phyloP scores from a whole-genome alignment of 306 rosid genomes.

The Canavalia ensiformis region DNA sequence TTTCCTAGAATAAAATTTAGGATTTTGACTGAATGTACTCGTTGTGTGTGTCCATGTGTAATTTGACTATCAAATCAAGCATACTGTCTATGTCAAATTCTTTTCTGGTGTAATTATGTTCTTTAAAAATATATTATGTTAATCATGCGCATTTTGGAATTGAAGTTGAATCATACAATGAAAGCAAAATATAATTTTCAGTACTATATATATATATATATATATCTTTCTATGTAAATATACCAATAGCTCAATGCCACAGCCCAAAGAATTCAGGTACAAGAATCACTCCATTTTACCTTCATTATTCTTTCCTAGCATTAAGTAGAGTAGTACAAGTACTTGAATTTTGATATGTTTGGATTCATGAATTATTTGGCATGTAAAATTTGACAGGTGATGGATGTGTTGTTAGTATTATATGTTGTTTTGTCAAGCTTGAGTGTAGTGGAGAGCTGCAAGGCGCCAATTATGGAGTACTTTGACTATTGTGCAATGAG shows the following conservation, averaged over 20 bases:
- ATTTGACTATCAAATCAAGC: not conserved
- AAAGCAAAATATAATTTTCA: constrained; percentile 39
- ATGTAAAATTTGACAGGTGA: constrained; percentile 49
- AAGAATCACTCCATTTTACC: not conserved
- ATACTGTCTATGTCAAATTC: not conserved
- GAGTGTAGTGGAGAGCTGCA: constrained; percentile 50
- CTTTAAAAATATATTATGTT: not conserved
- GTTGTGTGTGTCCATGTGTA: too few species aligned
- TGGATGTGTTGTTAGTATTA: constrained; percentile 45
- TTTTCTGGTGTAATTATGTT: not conserved
- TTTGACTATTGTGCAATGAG: constrained; percentile 53
- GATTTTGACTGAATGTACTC: too few species aligned
- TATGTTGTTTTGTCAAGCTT: constrained; percentile 38
- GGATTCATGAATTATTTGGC: not conserved
- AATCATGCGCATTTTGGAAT: too few species aligned
- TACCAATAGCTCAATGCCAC: constrained; percentile 35
- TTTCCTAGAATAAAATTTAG: too few species aligned
- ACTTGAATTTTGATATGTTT: not conserved
- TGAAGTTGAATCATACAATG: not conserved
- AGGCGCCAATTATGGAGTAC: not conserved
- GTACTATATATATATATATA: constrained; percentile 8
- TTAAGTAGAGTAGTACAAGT: not conserved
- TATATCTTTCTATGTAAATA: constrained; percentile 40
- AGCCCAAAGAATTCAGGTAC: constrained; percentile 25
- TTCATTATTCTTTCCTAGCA: constrained; percentile 20